These are phyloP conservation scores for Galerina sulciceps DNA, from an alignment of 768 basidiomycete genomes.

Conservation along the genomic window DNA sequence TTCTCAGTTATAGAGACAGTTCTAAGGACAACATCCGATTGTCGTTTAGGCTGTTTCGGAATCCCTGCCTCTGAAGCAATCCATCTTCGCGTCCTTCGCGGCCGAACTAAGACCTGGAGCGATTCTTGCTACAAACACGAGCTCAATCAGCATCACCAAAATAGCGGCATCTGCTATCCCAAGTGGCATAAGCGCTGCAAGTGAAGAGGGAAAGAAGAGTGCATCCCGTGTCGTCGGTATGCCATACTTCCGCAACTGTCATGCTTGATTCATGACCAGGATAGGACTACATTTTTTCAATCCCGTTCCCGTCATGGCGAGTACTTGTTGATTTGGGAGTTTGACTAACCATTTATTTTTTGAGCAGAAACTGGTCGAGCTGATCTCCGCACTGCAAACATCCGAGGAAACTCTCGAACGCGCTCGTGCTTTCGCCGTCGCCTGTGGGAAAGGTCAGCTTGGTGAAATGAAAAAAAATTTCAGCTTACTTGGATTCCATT, in stretches of 20 bases:
- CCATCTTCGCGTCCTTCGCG: slow-evolving; percentile 74
- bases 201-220: slow-evolving; percentile 62
- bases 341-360: neutral
- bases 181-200: slow-evolving; percentile 56
- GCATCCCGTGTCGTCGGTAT: slow-evolving; percentile 83
- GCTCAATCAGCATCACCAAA: slow-evolving; percentile 93
- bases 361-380: slow-evolving; percentile 86
- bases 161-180: slow-evolving; percentile 83
- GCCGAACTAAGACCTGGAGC: slow-evolving; percentile 69
- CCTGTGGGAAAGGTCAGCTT: slow-evolving; percentile 83
- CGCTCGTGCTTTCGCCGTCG: slow-evolving; percentile 79
- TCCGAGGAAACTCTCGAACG: slow-evolving; percentile 74
- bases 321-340: slow-evolving; percentile 17
- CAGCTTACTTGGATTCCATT: neutral
- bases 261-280: neutral
- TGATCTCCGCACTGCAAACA: slow-evolving; percentile 94
- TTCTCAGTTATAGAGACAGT: neutral
- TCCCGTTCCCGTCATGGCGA: slow-evolving; percentile 94
- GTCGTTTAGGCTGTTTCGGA: slow-evolving; percentile 83
- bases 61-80: slow-evolving; percentile 74
- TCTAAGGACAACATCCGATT: neutral
- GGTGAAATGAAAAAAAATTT: neutral
- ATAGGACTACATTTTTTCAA: slow-evolving; percentile 94
- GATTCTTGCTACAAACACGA: slow-evolving; percentile 92
- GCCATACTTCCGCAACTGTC: slow-evolving; percentile 16